Evolutionary conservation across 2,329 filamentous ascomycete species (phyloP).

Genomic region (Cytospora leucostoma): DNA sequence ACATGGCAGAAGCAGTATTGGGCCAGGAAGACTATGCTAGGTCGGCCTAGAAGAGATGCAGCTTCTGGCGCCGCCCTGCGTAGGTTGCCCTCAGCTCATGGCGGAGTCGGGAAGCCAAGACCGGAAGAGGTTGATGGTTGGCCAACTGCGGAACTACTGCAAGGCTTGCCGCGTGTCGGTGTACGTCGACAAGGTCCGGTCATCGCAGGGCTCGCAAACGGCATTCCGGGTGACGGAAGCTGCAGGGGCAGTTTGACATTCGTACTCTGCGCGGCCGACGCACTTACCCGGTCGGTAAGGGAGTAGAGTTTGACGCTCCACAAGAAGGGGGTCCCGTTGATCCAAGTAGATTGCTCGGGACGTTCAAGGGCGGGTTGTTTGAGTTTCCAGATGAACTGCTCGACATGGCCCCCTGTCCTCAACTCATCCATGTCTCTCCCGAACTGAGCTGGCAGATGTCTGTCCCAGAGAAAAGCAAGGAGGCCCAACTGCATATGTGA

Average conservation of each 20-base stretch:
- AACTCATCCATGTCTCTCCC: not conserved
- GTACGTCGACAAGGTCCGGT: constrained; percentile 12
- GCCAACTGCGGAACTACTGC: constrained; percentile 25
- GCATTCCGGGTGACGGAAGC: constrained; percentile 10
- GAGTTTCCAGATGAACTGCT: not conserved
- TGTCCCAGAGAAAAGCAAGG: not conserved
- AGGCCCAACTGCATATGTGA: not conserved
- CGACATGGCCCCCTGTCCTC: not conserved
- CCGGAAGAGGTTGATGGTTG: constrained; percentile 16
- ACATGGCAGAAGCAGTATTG: not conserved
- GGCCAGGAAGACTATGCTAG: not conserved
- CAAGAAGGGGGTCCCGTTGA: constrained; percentile 16
- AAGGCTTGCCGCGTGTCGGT: constrained; percentile 19
- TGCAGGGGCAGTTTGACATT: constrained; percentile 1
- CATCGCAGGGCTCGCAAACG: constrained; percentile 11
- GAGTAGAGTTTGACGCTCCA: constrained; percentile 6
- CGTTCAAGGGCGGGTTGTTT: not conserved
- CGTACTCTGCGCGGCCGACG: not conserved
- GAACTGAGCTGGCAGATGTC: not conserved
- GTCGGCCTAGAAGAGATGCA: constrained; percentile 1
- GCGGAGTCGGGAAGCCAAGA: constrained; percentile 11
- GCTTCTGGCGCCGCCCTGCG: constrained; percentile 16
- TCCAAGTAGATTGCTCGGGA: constrained; percentile 18
- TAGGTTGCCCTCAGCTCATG: constrained; percentile 18
- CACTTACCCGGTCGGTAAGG: constrained; percentile 16